Evolutionary conservation across 1,284 basidiomycete genomes (phyloP), one percentile per base, ranked within the genome.

Genomic region (Cutaneotrichosporon sp.): DNA sequence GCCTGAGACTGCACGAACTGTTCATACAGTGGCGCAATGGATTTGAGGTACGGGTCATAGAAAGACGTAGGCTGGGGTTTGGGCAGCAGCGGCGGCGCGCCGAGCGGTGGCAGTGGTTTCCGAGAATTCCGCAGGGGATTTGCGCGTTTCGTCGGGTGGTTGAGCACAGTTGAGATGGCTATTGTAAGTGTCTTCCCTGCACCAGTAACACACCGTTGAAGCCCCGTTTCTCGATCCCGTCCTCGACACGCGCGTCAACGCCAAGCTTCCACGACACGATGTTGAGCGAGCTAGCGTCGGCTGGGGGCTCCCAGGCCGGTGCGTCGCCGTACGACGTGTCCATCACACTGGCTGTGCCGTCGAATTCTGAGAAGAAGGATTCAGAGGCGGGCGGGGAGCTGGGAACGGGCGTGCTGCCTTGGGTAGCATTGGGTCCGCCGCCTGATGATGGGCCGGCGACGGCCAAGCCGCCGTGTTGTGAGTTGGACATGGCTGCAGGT

Each of bases 41-140:
- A 79, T 29, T 81, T 79, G 16, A 93, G 79, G 75, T 93, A 94
- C 1, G 83, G 73, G 57, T 91, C 87, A 66, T 92, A 91, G 72
- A 90, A 87, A 0, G 60, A 54, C 8, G 64, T 49, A 0, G 74
- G 70, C 12, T 67, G 65, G 8, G 68, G 68, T 66, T 86, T 89
- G 41, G 88, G 81, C 39, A 85, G 80, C 8, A 89, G 79, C 46
- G 67, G 63, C 1, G 85, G 83, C 1, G 84, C 82, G 4, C 85
- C 81, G 16, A 72, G 51, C 6, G 86, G 75, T 3, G 90, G 89
- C 9, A 93, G 77, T 0, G 84, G 75, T 9, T 88, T 75, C 14
- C 76, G 85, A 63, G 90, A 88, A 0, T 87, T 82, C 68, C 92
- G 88, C 22, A 91, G 85, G 9, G 90, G 89, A 29, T 87, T 87